Conservation (phyloP, 2,329 filamentous ascomycete species). For the Phyllosticta citriasiana region DNA sequence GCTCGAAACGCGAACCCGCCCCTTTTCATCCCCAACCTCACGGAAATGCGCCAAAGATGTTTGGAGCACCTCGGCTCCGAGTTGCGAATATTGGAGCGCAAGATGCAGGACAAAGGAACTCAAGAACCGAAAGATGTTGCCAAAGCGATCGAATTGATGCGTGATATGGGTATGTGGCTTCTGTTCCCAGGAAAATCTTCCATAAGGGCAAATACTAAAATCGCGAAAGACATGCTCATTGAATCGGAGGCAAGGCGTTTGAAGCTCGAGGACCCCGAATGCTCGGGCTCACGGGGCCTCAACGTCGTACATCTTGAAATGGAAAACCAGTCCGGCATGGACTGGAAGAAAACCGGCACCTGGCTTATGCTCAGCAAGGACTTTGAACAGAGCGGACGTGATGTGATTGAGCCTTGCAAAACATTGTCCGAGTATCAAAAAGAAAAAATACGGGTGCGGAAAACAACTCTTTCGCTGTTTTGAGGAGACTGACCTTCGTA, state of each 20-base stretch:
- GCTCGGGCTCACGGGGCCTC: not conserved
- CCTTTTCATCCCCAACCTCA: too few species aligned
- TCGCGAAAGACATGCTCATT: not conserved
- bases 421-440: not conserved
- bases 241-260: not conserved
- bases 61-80: too few species aligned
- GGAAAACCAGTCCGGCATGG: not conserved
- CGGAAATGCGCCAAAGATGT: too few species aligned
- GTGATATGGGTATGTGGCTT: not conserved
- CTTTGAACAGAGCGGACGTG: not conserved
- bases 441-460: not conserved
- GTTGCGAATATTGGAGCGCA: too few species aligned
- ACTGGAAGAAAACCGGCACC: not conserved
- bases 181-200: not conserved
- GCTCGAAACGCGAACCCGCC: too few species aligned
- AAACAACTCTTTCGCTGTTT: not conserved
- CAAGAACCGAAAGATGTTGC: not conserved
- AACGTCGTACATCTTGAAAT: not conserved
- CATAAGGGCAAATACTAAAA: not conserved
- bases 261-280: not conserved
- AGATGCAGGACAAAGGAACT: not conserved
- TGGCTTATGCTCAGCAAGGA: slow-evolving; percentile 5
- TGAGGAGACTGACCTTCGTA: not conserved
- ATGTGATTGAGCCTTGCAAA: not conserved
- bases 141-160: not conserved